Conservation (phyloP, 73 alveolate species). For the Uronychia setigera region DNA sequence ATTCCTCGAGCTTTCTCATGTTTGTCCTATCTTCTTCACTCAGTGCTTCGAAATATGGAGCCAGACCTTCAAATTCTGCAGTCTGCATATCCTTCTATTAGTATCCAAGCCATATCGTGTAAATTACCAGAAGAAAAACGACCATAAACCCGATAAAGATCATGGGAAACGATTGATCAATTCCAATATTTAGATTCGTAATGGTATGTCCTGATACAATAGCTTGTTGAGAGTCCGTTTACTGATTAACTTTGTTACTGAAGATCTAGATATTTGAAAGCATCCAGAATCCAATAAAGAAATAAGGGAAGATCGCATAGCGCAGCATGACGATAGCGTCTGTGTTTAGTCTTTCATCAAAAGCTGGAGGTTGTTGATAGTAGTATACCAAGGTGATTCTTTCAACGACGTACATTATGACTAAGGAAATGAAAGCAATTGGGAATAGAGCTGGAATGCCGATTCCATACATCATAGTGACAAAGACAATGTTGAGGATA, state of each 20-base stretch:
- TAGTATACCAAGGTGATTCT: conserved; percentile 40
- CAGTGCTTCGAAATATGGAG: too few species aligned
- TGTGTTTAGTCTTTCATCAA: conserved; percentile 52
- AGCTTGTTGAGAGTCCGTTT: neutral
- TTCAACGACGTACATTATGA: conserved; percentile 49
- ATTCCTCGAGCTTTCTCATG: too few species aligned
- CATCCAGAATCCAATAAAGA: neutral
- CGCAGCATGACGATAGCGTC: conserved; percentile 36
- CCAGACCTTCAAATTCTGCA: too few species aligned
- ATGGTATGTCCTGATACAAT: neutral
- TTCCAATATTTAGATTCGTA: too few species aligned
- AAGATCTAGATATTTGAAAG: neutral
- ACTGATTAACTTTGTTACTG: neutral
- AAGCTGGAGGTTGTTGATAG: conserved; percentile 59
- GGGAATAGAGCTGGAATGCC: conserved; percentile 75
- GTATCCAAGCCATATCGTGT: too few species aligned
- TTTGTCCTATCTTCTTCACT: too few species aligned
- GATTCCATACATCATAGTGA: conserved; percentile 61
- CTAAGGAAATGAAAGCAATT: conserved; percentile 44
- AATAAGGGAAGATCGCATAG: conserved; percentile 33
- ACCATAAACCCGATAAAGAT: too few species aligned
- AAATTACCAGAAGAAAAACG: too few species aligned
- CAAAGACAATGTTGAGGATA: conserved; percentile 57
- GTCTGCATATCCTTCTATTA: too few species aligned
- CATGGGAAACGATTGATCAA: too few species aligned